phyloP scores from a whole-genome alignment of 1,139 yeast species.

The Yamadazyma spencermartinsiae region DNA sequence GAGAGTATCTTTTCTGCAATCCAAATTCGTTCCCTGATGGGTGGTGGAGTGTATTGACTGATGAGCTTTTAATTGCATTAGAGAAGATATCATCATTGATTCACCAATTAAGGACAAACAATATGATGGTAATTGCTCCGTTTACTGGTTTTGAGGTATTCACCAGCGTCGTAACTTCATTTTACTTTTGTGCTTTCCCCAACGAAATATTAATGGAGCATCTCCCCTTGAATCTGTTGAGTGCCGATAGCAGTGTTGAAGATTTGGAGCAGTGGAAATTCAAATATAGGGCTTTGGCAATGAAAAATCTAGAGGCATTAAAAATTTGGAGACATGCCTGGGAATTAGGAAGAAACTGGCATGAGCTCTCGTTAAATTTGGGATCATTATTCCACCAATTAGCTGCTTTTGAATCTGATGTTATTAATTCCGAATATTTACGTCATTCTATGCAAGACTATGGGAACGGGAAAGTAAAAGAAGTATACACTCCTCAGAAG shows the following conservation, averaged over 20 bases:
- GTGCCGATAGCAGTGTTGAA: conserved; percentile 6
- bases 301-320: conserved; percentile 19
- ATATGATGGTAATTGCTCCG: conserved; percentile 38
- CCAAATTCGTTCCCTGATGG: conserved; percentile 29
- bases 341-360: conserved; percentile 30
- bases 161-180: conserved; percentile 33
- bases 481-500: conserved; percentile 15
- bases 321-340: conserved; percentile 24
- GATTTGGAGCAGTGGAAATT: conserved; percentile 14
- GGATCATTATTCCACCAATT: conserved; percentile 20
- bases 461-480: conserved; percentile 25
- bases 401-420: conserved; percentile 13
- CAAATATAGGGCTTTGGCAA: conserved; percentile 22
- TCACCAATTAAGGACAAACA: conserved; percentile 22
- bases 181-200: conserved; percentile 34
- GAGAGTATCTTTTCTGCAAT: conserved; percentile 36
- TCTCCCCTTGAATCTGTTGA: conserved; percentile 9
- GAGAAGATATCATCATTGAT: conserved; percentile 26
- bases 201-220: conserved; percentile 16
- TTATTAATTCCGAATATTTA: conserved; percentile 21
- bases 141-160: conserved; percentile 40
- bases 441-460: conserved; percentile 29
- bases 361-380: conserved; percentile 20
- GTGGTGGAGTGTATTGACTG: conserved; percentile 32
- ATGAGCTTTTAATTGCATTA: conserved; percentile 22